Evolutionary conservation across 1,139 yeast genomes (phyloP).

Genomic region (Debaryomyces fabryi): DNA sequence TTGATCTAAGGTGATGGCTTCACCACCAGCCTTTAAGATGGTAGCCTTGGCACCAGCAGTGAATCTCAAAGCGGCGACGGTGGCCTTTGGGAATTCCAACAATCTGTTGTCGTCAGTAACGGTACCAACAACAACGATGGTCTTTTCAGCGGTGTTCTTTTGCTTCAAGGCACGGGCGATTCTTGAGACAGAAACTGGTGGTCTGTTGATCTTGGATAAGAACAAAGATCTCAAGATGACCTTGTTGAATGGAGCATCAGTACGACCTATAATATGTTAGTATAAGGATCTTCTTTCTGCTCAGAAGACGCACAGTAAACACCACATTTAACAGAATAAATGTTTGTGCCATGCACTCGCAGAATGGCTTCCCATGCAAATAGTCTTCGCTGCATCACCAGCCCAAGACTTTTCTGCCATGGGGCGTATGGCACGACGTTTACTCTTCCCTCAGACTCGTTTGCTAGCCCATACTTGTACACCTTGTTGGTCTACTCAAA

Average conservation of each 20-base stretch:
- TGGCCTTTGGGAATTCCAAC: constrained; percentile 91
- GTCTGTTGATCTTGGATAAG: constrained; percentile 99
- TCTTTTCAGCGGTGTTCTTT: constrained; percentile 88
- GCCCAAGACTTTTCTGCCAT: background rate
- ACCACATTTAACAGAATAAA: constrained; percentile 14
- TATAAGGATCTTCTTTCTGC: constrained; percentile 50
- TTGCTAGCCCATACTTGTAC: background rate
- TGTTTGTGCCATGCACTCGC: constrained; percentile 55
- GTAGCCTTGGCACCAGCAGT: constrained; percentile 99
- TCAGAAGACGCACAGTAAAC: constrained; percentile 57
- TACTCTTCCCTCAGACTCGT: background rate
- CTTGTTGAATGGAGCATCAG: constrained; percentile 99
- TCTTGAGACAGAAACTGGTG: constrained; percentile 97
- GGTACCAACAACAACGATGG: constrained; percentile 98
- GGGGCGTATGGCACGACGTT: background rate
- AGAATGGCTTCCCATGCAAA: constrained; percentile 33
- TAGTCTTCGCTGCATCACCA: constrained; percentile 8
- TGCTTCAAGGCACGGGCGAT: constrained; percentile 80
- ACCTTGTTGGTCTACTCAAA: constrained; percentile 2
- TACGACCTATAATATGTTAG: constrained; percentile 77
- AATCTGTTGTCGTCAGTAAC: constrained; percentile 98
- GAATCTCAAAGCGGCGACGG: constrained; percentile 99
- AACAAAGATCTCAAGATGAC: constrained; percentile 91
- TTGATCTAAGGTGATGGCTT: constrained; percentile 98
- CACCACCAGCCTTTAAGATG: constrained; percentile 99